Conservation (phyloP, 805 yeast genomes). For the Yarrowia sp. region DNA sequence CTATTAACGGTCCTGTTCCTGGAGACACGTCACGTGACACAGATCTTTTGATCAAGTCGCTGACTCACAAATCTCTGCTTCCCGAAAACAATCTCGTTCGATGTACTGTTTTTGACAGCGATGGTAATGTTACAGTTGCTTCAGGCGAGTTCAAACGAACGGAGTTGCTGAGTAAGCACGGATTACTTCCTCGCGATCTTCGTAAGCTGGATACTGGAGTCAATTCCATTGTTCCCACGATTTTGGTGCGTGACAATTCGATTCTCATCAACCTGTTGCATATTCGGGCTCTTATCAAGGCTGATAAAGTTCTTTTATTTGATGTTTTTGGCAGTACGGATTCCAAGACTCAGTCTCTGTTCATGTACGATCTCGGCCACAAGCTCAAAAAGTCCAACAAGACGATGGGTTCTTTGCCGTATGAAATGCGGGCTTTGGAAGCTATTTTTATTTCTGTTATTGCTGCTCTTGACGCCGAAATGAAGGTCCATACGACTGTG, state of each 20-base stretch:
- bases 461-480: conserved; percentile 74
- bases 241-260: conserved; percentile 72
- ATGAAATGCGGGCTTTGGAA: conserved; percentile 88
- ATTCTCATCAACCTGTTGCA: conserved; percentile 79
- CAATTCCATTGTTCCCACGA: conserved; percentile 83
- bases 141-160: conserved; percentile 72
- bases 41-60: not conserved
- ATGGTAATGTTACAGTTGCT: conserved; percentile 66
- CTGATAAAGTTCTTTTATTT: conserved; percentile 75
- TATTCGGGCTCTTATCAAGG: conserved; percentile 83
- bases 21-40: not conserved
- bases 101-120: conserved; percentile 74
- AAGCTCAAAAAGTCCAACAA: conserved; percentile 48
- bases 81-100: conserved; percentile 47
- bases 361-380: conserved; percentile 75
- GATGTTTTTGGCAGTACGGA: conserved; percentile 65
- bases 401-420: conserved; percentile 55
- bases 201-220: conserved; percentile 81
- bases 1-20: not conserved
- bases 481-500: conserved; percentile 77
- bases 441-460: conserved; percentile 78
- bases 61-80: not conserved
- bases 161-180: conserved; percentile 68
- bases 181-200: conserved; percentile 81
- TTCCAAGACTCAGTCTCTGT: conserved; percentile 65